Conservation (phyloP, 352 stramenopile genomes). For the Pythium brachiatum region DNA sequence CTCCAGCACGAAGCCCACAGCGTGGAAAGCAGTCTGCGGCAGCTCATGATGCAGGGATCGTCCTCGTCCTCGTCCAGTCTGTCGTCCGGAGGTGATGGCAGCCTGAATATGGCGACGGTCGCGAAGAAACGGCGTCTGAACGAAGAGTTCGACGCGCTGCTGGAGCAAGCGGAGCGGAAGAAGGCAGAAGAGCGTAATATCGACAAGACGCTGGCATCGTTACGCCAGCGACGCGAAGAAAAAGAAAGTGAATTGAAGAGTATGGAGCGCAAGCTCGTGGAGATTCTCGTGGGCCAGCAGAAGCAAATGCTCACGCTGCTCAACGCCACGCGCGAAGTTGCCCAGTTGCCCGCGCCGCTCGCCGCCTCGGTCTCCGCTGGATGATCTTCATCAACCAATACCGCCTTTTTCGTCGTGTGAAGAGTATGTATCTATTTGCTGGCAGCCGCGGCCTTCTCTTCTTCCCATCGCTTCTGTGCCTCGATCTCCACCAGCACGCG, state of each 20-base stretch:
- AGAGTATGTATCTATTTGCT: constrained; percentile 1
- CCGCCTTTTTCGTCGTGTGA: background rate
- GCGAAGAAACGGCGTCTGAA: constrained; percentile 80
- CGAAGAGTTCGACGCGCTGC: constrained; percentile 73
- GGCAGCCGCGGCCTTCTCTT: constrained; percentile 29
- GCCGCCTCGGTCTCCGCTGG: background rate
- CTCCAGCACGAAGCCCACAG: constrained; percentile 57
- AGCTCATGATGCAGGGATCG: constrained; percentile 53
- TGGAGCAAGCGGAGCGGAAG: constrained; percentile 75
- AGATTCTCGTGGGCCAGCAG: constrained; percentile 84
- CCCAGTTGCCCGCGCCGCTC: constrained; percentile 16
- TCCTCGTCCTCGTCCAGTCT: constrained; percentile 20
- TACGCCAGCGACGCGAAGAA: constrained; percentile 51
- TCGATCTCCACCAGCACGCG: constrained; percentile 55
- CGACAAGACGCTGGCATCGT: constrained; percentile 56
- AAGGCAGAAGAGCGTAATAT: constrained; percentile 52
- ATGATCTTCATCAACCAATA: background rate
- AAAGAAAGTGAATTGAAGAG: constrained; percentile 77
- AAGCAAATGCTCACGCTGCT: constrained; percentile 69
- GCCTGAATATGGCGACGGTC: constrained; percentile 59
- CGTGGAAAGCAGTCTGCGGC: constrained; percentile 50
- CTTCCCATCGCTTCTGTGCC: constrained; percentile 56
- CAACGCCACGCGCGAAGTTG: constrained; percentile 39
- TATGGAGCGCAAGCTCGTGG: constrained; percentile 77
- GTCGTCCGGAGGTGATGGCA: constrained; percentile 13